These are phyloP conservation scores for Begonia peltatifolia DNA, from an alignment of 306 rosid species.

Conservation along the genomic window DNA sequence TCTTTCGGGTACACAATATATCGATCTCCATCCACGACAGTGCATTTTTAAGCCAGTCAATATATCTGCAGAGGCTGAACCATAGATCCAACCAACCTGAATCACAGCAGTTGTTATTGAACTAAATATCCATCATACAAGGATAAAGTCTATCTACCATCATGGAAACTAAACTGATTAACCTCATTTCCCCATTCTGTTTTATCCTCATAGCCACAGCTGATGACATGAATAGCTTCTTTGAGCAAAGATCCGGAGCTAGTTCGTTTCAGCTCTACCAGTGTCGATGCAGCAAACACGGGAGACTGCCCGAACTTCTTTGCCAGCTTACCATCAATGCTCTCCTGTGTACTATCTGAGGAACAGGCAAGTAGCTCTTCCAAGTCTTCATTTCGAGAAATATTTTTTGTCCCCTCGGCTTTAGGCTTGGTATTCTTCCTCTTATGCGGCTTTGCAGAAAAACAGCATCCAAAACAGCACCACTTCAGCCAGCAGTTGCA, in stretches of 20 bases:
- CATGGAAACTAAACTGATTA: background rate
- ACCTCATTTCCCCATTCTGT: conserved; percentile 91
- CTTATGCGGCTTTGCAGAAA: conserved; percentile 21
- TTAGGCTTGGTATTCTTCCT: conserved; percentile 22
- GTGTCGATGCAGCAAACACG: conserved; percentile 40
- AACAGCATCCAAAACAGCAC: conserved; percentile 41
- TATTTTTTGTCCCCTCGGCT: conserved; percentile 17
- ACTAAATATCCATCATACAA: too few species aligned
- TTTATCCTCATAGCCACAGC: conserved; percentile 64
- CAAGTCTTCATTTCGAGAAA: conserved; percentile 17
- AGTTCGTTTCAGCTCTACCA: conserved; percentile 19
- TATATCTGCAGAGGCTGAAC: conserved; percentile 56
- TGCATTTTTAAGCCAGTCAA: conserved; percentile 73
- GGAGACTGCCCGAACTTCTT: conserved; percentile 67
- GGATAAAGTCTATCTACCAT: too few species aligned
- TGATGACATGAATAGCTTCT: conserved; percentile 69
- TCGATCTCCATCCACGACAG: conserved; percentile 73
- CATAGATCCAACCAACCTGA: conserved; percentile 78
- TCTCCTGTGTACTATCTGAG: background rate
- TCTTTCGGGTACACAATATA: conserved; percentile 42
- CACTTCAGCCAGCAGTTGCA: conserved; percentile 54
- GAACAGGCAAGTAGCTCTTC: conserved; percentile 5
- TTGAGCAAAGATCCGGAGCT: conserved; percentile 38
- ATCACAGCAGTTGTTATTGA: too few species aligned
- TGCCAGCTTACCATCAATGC: conserved; percentile 21